These are phyloP conservation scores for Termitomyces sp. DNA, from an alignment of 768 basidiomycete species.

Conservation along the genomic window DNA sequence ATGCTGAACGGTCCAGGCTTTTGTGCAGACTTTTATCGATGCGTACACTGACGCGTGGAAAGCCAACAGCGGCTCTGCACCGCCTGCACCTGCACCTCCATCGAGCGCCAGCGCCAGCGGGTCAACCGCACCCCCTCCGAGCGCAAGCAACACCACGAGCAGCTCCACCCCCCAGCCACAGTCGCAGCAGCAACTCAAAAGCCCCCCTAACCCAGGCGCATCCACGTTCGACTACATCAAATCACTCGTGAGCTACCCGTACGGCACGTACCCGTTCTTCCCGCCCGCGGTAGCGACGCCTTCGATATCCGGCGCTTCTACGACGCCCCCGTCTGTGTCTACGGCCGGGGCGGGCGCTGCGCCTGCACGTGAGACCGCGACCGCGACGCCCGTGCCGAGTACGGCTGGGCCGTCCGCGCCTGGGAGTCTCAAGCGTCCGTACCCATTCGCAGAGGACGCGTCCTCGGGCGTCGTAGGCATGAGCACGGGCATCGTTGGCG, in stretches of 20 bases:
- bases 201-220: conserved; percentile 19
- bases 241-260: conserved; percentile 11
- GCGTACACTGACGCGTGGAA: conserved; percentile 64
- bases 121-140: no score
- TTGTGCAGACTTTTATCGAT: conserved; percentile 40
- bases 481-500: neutral
- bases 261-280: conserved; percentile 16
- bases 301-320: neutral
- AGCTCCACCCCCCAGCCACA: conserved; percentile 1
- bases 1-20: conserved; percentile 15
- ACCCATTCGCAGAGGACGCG: conserved; percentile 17
- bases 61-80: conserved; percentile 42
- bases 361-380: no score
- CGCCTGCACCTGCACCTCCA: conserved; percentile 6
- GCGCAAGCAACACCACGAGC: no score
- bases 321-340: neutral
- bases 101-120: conserved; percentile 14
- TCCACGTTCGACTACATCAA: conserved; percentile 21
- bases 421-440: conserved; percentile 19
- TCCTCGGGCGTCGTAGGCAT: no score
- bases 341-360: no score
- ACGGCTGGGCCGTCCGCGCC: no score
- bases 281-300: neutral
- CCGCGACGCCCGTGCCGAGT: neutral
- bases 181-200: conserved; percentile 14